phyloP scores from a whole-genome alignment of 2,329 filamentous ascomycete genomes.

The Clonostachys solani region DNA sequence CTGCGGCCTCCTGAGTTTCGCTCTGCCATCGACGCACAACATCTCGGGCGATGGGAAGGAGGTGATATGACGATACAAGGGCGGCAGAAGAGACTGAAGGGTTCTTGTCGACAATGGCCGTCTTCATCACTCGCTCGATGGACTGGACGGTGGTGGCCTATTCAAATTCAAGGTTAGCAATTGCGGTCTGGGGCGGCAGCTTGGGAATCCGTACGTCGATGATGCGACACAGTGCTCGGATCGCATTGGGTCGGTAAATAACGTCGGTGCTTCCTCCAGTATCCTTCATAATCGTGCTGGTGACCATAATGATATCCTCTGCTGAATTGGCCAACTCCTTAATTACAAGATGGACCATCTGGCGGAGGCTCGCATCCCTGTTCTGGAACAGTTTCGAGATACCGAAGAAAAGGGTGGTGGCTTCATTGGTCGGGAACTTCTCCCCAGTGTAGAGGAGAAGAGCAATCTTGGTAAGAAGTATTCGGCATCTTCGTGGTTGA shows the following conservation, averaged over 20 bases:
- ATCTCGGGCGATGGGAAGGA: slow-evolving; percentile 91
- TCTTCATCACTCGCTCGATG: slow-evolving; percentile 98
- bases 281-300: slow-evolving; percentile 99
- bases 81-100: slow-evolving; percentile 95
- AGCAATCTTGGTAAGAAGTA: slow-evolving; percentile 94
- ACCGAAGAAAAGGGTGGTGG: slow-evolving; percentile 96
- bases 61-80: slow-evolving; percentile 94
- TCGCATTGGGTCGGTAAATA: slow-evolving; percentile 92
- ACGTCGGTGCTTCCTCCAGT: slow-evolving; percentile 92
- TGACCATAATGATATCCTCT: slow-evolving; percentile 99
- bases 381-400: slow-evolving; percentile 98
- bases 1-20: slow-evolving; percentile 95
- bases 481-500: slow-evolving; percentile 94
- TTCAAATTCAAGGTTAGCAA: slow-evolving; percentile 14
- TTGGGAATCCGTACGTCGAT: slow-evolving; percentile 71
- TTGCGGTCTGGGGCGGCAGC: neutral
- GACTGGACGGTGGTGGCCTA: slow-evolving; percentile 93
- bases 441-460: slow-evolving; percentile 96
- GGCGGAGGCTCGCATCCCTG: slow-evolving; percentile 94
- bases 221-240: slow-evolving; percentile 90
- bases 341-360: slow-evolving; percentile 98
- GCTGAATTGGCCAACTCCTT: slow-evolving; percentile 95
- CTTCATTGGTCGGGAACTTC: slow-evolving; percentile 94
- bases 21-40: slow-evolving; percentile 97
- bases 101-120: slow-evolving; percentile 98